Evolutionary conservation across 176 grass and related monocot species (phyloP).

Genomic region (Leersia perrieri): DNA sequence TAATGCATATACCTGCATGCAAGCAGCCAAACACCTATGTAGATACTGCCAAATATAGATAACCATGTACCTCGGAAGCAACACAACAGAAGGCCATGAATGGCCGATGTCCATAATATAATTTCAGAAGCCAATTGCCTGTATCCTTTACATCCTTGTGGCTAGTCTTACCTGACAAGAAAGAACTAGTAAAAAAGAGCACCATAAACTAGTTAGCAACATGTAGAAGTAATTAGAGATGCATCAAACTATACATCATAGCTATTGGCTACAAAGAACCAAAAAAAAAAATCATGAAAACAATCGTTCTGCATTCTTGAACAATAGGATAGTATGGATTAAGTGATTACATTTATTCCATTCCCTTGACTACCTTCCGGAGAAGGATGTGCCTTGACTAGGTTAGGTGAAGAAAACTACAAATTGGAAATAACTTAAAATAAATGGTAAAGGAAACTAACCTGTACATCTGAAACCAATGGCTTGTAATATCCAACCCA

Average conservation of each 20-base stretch:
- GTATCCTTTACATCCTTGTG: constrained; percentile 92
- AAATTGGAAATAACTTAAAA: constrained; percentile 2
- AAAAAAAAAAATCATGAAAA: not conserved
- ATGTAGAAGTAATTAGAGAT: constrained; percentile 2
- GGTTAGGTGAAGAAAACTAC: not conserved
- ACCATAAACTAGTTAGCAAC: constrained; percentile 4
- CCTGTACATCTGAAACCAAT: constrained; percentile 99
- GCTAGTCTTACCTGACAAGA: constrained; percentile 89
- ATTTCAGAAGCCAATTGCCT: constrained; percentile 79
- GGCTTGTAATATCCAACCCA: constrained; percentile 90
- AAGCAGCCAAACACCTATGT: not conserved
- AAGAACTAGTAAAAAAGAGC: constrained; percentile 59
- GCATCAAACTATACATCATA: not conserved
- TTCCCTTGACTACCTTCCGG: not conserved
- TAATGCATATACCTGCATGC: not conserved
- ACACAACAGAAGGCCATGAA: constrained; percentile 99
- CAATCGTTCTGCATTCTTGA: not conserved
- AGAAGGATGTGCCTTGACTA: not conserved
- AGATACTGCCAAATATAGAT: not conserved
- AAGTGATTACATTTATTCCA: not conserved
- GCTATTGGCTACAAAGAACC: not conserved
- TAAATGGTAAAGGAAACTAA: constrained; percentile 32
- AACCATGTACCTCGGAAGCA: constrained; percentile 75
- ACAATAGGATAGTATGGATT: not conserved
- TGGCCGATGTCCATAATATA: constrained; percentile 71